Percentiles rank a stretch among this genome's conserved stretches.
phyloP scores from a whole-genome alignment of 345 rosid species.

The Melaleuca quinquenervia region DNA sequence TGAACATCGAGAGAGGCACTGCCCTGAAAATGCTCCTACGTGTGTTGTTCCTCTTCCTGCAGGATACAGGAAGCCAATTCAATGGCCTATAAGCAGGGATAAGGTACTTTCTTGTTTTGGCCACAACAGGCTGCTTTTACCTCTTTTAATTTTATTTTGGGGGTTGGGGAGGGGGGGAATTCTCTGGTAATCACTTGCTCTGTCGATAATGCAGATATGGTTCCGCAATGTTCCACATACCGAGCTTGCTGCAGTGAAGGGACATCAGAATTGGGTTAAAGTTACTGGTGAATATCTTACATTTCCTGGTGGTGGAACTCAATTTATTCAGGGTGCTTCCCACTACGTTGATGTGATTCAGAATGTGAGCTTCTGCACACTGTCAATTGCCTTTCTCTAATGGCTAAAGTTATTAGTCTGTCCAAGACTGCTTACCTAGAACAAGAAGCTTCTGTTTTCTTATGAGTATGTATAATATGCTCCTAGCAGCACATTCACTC shows the following conservation, averaged over 20 bases:
- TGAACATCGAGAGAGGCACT: conserved; percentile 92
- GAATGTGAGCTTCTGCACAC: conserved; percentile 12
- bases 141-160: neutral
- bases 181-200: neutral
- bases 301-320: conserved; percentile 56
- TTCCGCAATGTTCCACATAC: conserved; percentile 57
- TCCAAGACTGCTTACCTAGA: neutral
- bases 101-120: neutral
- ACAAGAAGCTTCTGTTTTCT: neutral
- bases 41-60: conserved; percentile 80
- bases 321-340: conserved; percentile 41
- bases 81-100: conserved; percentile 89
- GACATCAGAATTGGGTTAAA: conserved; percentile 75
- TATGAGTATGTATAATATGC: neutral
- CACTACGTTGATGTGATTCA: conserved; percentile 43
- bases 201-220: conserved; percentile 45
- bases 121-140: neutral
- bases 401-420: neutral
- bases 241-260: conserved; percentile 58
- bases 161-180: neutral
- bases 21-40: conserved; percentile 71
- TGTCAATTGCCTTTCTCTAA: neutral
- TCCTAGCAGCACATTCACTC: neutral
- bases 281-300: conserved; percentile 40
- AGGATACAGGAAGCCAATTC: conserved; percentile 56